Percentiles rank a stretch among this genome's conserved stretches.
phyloP scores from a whole-genome alignment of 140 eudicot genomes.

The Senecio squalidus region DNA sequence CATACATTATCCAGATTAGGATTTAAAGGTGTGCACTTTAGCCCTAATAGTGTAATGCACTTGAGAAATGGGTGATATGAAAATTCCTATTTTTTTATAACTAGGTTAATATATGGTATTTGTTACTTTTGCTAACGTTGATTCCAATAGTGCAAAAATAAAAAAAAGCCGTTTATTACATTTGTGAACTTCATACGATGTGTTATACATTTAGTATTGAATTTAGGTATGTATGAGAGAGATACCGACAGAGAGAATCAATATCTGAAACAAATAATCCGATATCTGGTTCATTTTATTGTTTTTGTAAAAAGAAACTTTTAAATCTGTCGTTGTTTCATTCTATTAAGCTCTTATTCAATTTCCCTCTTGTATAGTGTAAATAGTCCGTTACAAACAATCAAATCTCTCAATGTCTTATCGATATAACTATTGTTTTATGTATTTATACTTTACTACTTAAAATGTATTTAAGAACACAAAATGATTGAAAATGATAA shows the following conservation, averaged over 20 bases:
- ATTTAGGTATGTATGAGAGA: too few species aligned
- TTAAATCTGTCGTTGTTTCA: background rate
- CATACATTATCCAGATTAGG: background rate
- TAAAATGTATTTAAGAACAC: background rate
- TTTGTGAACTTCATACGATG: background rate
- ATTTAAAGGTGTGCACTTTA: background rate
- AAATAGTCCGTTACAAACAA: too few species aligned
- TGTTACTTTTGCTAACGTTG: background rate
- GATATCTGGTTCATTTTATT: too few species aligned
- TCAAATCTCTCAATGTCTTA: too few species aligned
- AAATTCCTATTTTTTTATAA: background rate
- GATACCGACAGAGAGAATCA: too few species aligned
- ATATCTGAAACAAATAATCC: too few species aligned
- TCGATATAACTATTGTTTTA: too few species aligned
- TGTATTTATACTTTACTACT: too few species aligned
- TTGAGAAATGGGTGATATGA: background rate
- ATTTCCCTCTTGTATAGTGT: too few species aligned
- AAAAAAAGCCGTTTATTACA: background rate
- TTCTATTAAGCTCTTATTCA: background rate
- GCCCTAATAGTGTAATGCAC: background rate
- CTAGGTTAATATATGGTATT: background rate
- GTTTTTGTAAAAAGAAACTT: too few species aligned
- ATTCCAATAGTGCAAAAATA: background rate
- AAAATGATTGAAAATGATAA: background rate
- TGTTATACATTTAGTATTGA: too few species aligned